Conservation (phyloP, 495 filamentous ascomycete genomes). For the Chaetomidium leptoderma region DNA sequence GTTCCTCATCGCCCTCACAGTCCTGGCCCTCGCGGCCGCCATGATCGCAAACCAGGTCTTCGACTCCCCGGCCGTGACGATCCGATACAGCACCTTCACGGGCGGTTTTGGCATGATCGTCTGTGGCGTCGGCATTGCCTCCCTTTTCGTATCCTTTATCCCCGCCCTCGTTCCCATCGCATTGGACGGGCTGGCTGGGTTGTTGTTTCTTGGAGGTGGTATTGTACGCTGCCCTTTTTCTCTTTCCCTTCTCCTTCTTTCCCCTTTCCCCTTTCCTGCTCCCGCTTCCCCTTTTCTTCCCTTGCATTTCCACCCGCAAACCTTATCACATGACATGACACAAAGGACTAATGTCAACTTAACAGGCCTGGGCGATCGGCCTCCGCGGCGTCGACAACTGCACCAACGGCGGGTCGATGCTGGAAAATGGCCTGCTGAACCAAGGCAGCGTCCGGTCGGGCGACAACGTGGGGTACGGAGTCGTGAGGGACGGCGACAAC, state of each 20-base stretch:
- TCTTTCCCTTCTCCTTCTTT: not conserved
- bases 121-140: constrained; percentile 35
- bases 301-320: not conserved
- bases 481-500: not conserved
- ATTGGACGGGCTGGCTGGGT: constrained; percentile 41
- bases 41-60: constrained; percentile 43
- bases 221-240: constrained; percentile 45
- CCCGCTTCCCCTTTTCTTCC: not conserved
- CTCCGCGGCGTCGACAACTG: constrained; percentile 38
- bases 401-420: constrained; percentile 16
- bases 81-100: constrained; percentile 45
- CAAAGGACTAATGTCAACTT: not conserved
- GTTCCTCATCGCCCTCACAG: constrained; percentile 43
- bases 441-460: constrained; percentile 27
- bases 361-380: constrained; percentile 45
- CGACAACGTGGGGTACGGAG: constrained; percentile 19
- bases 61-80: constrained; percentile 36
- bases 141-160: constrained; percentile 39
- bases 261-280: not conserved
- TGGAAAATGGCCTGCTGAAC: constrained; percentile 34
- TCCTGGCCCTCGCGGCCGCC: constrained; percentile 46
- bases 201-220: constrained; percentile 50
- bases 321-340: not conserved
- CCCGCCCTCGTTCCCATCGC: constrained; percentile 37
- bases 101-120: constrained; percentile 49